Evolutionary conservation across 345 rosid species (phyloP), one percentile per base, ranked within the genome.

Genomic region (Ceriops tagal): DNA sequence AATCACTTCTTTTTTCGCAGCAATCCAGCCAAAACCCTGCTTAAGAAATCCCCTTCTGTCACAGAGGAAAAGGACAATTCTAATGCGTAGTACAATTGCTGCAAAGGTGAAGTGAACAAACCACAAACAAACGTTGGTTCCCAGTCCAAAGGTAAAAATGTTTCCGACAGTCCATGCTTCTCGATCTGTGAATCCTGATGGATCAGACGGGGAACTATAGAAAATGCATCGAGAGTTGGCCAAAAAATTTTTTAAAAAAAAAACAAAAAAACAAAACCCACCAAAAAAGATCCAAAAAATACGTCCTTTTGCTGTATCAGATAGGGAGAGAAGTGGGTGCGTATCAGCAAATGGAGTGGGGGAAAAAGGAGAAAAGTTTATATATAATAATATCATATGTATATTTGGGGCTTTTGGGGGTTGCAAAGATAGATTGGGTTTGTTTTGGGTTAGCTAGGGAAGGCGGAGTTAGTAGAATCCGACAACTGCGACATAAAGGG

Each of bases 391-490:
- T 43, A 13, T 43, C 19, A 43, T 11, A 24, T 27, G 16, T 56
- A 56, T 5, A 56, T 21, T 19, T 46, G 60, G 55, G 26, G 26
- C 39, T n/a, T 58, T 22, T 11, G 28, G 58, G 67, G 22, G 47
- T 32, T 63, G 49, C 39, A 20, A 37, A 7, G 55, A 39, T 19
- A 5, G 55, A 39, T 13, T 61, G 27, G 9, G 16, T 32, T 26
- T 8, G 74, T 9, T 55, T 18, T 2, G 55, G 31, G 31, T 1
- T 30, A 27, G n/a, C 16, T n/a, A 32, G n/a, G 37, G 46, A 31
- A 66, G 30, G 27, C 4, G 2, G 63, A 6, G 53, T 16, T 24
- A 43, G 49, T 58, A 32, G 82, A 78, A 78, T 75, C 83, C 79
- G 57, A 71, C 27, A 73, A 65, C 31, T 47, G 64, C 47, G 70